phyloP scores from a whole-genome alignment of 306 rosid genomes.

The Geum urbanum region DNA sequence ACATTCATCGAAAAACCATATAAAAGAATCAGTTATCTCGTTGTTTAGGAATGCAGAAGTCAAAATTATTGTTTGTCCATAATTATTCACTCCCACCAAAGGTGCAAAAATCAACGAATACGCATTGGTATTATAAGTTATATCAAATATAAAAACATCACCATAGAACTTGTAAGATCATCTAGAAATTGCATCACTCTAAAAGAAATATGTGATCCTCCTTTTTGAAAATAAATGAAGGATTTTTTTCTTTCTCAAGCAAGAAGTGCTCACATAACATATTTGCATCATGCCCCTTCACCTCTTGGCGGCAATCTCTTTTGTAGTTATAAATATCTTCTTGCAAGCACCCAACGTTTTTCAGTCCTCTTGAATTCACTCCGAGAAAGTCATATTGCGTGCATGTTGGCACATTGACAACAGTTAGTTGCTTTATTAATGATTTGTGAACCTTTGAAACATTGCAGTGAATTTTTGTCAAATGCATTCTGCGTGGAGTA shows the following conservation, averaged over 20 bases:
- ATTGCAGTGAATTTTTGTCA: no score
- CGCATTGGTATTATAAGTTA: no score
- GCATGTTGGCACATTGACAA: no score
- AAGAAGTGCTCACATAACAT: background rate
- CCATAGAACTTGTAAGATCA: background rate
- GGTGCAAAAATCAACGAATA: no score
- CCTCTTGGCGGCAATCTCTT: background rate
- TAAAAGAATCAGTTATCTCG: background rate
- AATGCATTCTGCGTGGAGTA: no score
- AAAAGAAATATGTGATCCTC: no score
- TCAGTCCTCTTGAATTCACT: no score
- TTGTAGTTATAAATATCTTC: background rate
- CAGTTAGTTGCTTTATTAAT: no score
- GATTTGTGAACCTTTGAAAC: no score
- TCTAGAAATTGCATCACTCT: background rate
- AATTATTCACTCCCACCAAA: background rate
- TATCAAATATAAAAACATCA: background rate
- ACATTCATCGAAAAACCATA: background rate
- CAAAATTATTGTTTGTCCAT: background rate
- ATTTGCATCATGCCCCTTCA: background rate
- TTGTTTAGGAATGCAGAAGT: background rate
- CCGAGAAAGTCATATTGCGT: no score
- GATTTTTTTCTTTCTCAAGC: background rate
- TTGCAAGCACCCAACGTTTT: no score
- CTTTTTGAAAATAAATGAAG: no score